phyloP scores from a whole-genome alignment of 2,329 filamentous ascomycete genomes.

The Xylariaceae sp. region DNA sequence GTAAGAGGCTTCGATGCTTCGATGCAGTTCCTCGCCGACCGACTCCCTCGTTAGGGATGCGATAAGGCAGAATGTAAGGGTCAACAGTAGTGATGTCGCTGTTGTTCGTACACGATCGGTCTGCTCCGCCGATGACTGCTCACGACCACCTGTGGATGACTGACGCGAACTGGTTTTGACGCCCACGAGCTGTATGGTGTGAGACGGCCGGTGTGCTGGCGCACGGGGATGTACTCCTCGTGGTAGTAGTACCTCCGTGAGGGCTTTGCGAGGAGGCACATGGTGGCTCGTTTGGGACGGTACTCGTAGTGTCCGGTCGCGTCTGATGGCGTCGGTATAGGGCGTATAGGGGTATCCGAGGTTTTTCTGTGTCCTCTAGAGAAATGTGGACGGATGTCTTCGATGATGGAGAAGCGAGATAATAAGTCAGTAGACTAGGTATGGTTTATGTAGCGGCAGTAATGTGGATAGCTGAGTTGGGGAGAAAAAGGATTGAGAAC shows the following conservation, averaged over 20 bases:
- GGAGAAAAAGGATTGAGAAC: too few species aligned
- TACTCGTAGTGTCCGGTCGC: constrained; percentile 10
- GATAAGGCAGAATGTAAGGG: too few species aligned
- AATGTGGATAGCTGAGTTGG: too few species aligned
- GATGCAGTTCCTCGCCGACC: neutral
- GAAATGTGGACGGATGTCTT: too few species aligned
- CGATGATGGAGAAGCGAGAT: too few species aligned
- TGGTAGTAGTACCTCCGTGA: constrained; percentile 51
- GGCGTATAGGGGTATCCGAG: constrained; percentile 6
- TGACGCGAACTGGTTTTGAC: constrained; percentile 37
- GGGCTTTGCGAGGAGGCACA: constrained; percentile 49
- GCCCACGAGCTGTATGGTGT: constrained; percentile 36
- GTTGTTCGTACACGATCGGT: constrained; percentile 41
- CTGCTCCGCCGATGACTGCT: constrained; percentile 34
- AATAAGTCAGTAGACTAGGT: too few species aligned
- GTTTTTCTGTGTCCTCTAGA: too few species aligned
- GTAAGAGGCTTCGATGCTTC: constrained; percentile 6
- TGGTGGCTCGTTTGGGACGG: constrained; percentile 32
- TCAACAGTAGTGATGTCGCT: constrained; percentile 6
- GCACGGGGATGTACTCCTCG: constrained; percentile 49
- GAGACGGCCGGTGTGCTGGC: constrained; percentile 36
- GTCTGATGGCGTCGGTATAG: constrained; percentile 16
- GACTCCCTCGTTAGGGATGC: neutral
- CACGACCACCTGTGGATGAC: constrained; percentile 40
- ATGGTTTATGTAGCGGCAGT: too few species aligned